Evolutionary conservation across 108 stramenopile species (phyloP), one percentile per base, ranked within the genome.

Genomic region (Conticribra weissflogii): DNA sequence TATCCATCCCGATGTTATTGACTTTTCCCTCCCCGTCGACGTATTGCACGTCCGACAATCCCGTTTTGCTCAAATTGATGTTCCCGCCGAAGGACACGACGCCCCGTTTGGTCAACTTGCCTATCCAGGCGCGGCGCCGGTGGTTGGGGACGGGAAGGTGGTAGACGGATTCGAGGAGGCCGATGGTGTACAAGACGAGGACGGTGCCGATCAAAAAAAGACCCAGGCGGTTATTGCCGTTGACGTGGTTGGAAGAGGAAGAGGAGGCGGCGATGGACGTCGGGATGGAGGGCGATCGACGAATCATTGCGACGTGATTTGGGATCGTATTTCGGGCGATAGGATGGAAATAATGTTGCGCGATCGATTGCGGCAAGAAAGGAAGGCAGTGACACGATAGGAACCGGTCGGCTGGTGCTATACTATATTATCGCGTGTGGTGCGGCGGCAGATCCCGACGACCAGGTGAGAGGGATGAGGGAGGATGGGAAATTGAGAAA

Each of bases 91-190:
- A 66, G 1, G 51, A 28, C 24, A 54, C 36, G 15, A 14, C 24
- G 28, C 32, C 49, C 3, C 54, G 21, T 30, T 66, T 63, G 1
- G 69, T 45, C 36, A 72, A 63, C 45, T 57, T 57, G n/a, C 72
- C 52, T 23, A 69, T 18, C 68, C 76, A 76, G 7, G 67, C 32
- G 17, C 62, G 68, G 31, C 76, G 63, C 21, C 61, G 61, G 28
- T 59, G 65, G 3, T 44, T 69, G 2, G 76, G 76, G 36, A 60
- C 52, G 36, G 76, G 76, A 7, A 77, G 76, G 54, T 77, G 62
- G 68, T 63, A 77, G 15, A 69, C 50, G 5, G 76, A 64, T 19
- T 61, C 76, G 2, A 59, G 46, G 5, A 77, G 47, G 17, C 63
- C 76, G 55, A 77, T 50, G 17, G 62, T 52, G 63, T 77, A 77